Percentiles rank a stretch among this genome's conserved stretches.
phyloP scores from a whole-genome alignment of 169 alveolate genomes.

The Babesia bovis region DNA sequence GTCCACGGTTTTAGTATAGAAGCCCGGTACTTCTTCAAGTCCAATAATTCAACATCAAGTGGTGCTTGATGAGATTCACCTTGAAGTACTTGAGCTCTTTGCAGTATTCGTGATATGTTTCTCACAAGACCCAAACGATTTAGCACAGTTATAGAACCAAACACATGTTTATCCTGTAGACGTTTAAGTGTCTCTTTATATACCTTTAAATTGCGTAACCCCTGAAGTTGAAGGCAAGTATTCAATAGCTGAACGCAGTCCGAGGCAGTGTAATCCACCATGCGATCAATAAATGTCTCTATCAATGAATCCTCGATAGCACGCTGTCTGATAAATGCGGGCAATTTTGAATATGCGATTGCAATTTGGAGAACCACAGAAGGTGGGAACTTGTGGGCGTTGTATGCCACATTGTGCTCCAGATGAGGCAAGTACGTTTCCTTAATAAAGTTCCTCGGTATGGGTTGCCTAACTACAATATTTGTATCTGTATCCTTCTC shows the following conservation, averaged over 20 bases:
- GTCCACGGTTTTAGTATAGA: slow-evolving; percentile 62
- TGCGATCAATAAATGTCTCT: slow-evolving; percentile 53
- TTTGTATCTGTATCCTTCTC: slow-evolving; percentile 15
- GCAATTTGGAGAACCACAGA: slow-evolving; percentile 62
- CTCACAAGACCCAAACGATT: slow-evolving; percentile 60
- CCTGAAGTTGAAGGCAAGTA: slow-evolving; percentile 61
- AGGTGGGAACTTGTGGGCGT: slow-evolving; percentile 66
- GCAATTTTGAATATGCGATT: slow-evolving; percentile 65
- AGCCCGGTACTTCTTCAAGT: slow-evolving; percentile 18
- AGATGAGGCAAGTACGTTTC: slow-evolving; percentile 67
- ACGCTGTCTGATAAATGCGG: slow-evolving; percentile 62
- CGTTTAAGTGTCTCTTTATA: slow-evolving; percentile 41
- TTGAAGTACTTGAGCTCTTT: slow-evolving; percentile 37
- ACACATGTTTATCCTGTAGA: slow-evolving; percentile 47
- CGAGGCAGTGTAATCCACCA: slow-evolving; percentile 58
- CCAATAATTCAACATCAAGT: slow-evolving; percentile 30
- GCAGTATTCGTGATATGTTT: slow-evolving; percentile 40
- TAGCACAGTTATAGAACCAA: slow-evolving; percentile 34
- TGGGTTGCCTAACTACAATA: slow-evolving; percentile 57
- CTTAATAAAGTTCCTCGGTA: slow-evolving; percentile 62
- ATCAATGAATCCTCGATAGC: slow-evolving; percentile 60
- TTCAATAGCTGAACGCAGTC: slow-evolving; percentile 64
- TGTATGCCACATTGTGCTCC: slow-evolving; percentile 67
- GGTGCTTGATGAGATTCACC: slow-evolving; percentile 12
- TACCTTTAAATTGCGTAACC: slow-evolving; percentile 43